Percentiles rank a stretch among this genome's conserved stretches.
Conservation (phyloP, 441 rosid species). For the Eruca vesicaria region DNA sequence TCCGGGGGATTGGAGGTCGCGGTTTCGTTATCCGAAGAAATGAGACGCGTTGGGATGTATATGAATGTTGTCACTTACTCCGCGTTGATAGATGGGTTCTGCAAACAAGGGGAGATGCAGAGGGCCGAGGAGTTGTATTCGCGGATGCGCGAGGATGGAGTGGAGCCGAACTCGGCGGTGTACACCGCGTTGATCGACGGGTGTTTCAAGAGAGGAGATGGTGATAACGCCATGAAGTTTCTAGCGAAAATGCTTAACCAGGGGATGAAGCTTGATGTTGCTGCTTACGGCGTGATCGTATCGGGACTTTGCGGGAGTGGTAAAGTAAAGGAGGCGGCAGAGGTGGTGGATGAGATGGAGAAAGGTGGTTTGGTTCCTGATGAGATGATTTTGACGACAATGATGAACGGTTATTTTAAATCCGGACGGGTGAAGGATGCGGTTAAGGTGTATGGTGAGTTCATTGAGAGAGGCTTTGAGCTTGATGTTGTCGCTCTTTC, state of each 20-base stretch:
- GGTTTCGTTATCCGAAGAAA: conserved; percentile 31
- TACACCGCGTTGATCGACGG: conserved; percentile 40
- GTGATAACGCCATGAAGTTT: conserved; percentile 39
- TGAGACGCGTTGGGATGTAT: conserved; percentile 26
- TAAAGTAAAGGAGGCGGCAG: conserved; percentile 29
- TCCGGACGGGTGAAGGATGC: conserved; percentile 38
- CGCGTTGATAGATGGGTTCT: conserved; percentile 42
- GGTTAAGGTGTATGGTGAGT: conserved; percentile 16
- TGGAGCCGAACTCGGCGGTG: conserved; percentile 28
- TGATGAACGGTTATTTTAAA: conserved; percentile 41
- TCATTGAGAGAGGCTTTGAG: conserved; percentile 37
- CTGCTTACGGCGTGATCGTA: conserved; percentile 35
- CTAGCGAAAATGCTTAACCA: conserved; percentile 36
- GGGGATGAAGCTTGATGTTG: conserved; percentile 38
- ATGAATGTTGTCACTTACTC: conserved; percentile 38
- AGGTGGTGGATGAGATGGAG: conserved; percentile 32
- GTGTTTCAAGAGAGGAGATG: conserved; percentile 34
- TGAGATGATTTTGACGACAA: conserved; percentile 36
- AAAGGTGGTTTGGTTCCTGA: conserved; percentile 37
- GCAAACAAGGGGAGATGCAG: conserved; percentile 35
- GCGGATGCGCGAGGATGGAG: conserved; percentile 31
- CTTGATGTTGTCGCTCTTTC: conserved; percentile 40
- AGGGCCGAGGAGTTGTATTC: conserved; percentile 34
- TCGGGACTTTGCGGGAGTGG: conserved; percentile 39
- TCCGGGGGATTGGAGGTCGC: conserved; percentile 37